A percentile compares a stretch with the other conserved stretches of the same genome.
Evolutionary conservation across 495 filamentous ascomycete genomes (phyloP).

Genomic region (Echria macrotheca): DNA sequence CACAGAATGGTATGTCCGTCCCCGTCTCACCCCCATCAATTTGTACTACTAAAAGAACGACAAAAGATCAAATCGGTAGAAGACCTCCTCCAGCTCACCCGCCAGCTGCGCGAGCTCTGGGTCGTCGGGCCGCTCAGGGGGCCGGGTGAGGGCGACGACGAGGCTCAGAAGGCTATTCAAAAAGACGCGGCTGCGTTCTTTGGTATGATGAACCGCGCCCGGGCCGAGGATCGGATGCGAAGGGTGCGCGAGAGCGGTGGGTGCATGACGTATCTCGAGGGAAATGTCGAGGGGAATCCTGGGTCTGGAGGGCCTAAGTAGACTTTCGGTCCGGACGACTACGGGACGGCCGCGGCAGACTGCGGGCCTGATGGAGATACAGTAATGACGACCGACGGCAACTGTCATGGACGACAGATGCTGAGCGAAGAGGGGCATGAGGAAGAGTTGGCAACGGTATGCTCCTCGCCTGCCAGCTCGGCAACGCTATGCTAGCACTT

Average conservation of each 20-base stretch:
- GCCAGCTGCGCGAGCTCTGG: conserved; percentile 41
- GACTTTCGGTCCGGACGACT: too few relatives aligned
- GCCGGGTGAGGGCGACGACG: conserved; percentile 28
- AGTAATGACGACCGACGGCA: too few relatives aligned
- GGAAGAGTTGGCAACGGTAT: too few relatives aligned
- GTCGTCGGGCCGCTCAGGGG: conserved; percentile 35
- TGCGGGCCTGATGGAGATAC: too few relatives aligned
- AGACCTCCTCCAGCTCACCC: conserved; percentile 34
- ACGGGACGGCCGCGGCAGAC: too few relatives aligned
- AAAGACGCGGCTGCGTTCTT: conserved; percentile 13
- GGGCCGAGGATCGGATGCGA: conserved; percentile 4
- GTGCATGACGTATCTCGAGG: conserved; percentile 6
- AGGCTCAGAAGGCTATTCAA: conserved; percentile 25
- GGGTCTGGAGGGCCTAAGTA: too few relatives aligned
- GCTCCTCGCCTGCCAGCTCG: too few relatives aligned
- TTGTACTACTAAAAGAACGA: too few relatives aligned
- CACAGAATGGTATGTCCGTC: conserved; percentile 20
- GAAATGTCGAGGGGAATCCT: conserved; percentile 5
- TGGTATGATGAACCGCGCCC: conserved; percentile 7
- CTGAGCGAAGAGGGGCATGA: too few relatives aligned
- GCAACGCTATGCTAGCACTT: too few relatives aligned
- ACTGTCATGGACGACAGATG: too few relatives aligned
- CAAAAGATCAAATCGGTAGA: conserved; percentile 29
- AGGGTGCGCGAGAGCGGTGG: neutral
- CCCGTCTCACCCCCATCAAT: too few relatives aligned